Conservation (phyloP, 192 early-diverging fungal species). For the Podila minutissima region DNA sequence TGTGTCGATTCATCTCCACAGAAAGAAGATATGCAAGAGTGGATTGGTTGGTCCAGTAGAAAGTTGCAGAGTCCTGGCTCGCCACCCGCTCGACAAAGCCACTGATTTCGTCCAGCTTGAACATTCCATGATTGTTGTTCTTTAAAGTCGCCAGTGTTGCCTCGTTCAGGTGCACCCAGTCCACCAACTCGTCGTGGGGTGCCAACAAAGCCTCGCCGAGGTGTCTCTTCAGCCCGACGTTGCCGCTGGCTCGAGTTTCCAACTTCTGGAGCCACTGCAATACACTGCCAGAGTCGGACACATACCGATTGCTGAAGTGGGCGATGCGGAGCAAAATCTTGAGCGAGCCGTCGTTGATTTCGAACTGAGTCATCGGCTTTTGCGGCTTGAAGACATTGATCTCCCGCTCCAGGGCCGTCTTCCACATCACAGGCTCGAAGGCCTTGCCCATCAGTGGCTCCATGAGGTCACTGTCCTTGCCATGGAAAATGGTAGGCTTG, state of each 20-base stretch:
- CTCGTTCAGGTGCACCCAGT: constrained; percentile 33
- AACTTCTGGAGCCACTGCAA: constrained; percentile 9
- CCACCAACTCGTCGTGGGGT: constrained; percentile 26
- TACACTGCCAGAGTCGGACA: not conserved
- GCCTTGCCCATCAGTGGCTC: constrained; percentile 26
- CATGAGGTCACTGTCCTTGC: constrained; percentile 9
- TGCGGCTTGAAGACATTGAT: constrained; percentile 23
- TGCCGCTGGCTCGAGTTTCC: constrained; percentile 7
- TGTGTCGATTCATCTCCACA: not conserved
- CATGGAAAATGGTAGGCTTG: constrained; percentile 7
- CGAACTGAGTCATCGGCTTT: constrained; percentile 10
- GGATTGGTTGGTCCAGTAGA: constrained; percentile 25
- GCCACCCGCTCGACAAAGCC: constrained; percentile 24
- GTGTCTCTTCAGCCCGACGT: not conserved
- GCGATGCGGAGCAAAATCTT: constrained; percentile 23
- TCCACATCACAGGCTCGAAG: constrained; percentile 39
- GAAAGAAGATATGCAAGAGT: not conserved
- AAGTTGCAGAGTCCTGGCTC: constrained; percentile 5
- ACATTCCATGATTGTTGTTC: not conserved
- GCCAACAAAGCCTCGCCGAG: constrained; percentile 14
- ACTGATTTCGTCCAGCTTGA: constrained; percentile 14
- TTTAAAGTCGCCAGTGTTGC: constrained; percentile 1
- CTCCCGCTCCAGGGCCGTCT: constrained; percentile 15
- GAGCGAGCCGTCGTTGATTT: constrained; percentile 26
- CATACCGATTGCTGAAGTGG: constrained; percentile 22